phyloP scores from a whole-genome alignment of 2,329 filamentous ascomycete genomes.

The Sporothrix luriei region DNA sequence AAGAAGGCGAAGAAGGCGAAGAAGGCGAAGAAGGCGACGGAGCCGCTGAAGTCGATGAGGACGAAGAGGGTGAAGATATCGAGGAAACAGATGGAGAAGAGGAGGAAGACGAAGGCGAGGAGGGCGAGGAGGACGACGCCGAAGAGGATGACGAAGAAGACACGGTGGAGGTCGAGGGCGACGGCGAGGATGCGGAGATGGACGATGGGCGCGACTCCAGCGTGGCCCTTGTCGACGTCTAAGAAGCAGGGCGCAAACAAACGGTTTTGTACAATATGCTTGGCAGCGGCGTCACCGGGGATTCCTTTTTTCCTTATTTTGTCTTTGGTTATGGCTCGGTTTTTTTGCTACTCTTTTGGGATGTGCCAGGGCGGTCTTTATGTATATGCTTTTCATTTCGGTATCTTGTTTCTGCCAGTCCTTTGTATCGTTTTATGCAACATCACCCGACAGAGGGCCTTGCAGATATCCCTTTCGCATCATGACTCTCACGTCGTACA shows the following conservation, averaged over 20 bases:
- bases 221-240: slow-evolving; percentile 17
- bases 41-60: not conserved
- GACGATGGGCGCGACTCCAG: slow-evolving; percentile 19
- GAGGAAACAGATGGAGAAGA: slow-evolving; percentile 15
- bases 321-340: not conserved
- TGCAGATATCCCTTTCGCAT: not conserved
- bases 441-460: not conserved
- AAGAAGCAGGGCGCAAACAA: not conserved
- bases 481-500: not conserved
- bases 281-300: not conserved
- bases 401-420: not conserved
- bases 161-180: not conserved
- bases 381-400: not conserved
- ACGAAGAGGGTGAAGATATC: slow-evolving; percentile 26
- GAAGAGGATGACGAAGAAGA: slow-evolving; percentile 26
- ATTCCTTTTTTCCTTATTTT: not conserved
- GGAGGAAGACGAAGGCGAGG: slow-evolving; percentile 36
- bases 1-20: slow-evolving; percentile 23
- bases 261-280: not conserved
- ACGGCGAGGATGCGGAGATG: slow-evolving; percentile 29
- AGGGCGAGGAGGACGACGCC: slow-evolving; percentile 24
- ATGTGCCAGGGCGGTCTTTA: not conserved
- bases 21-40: not conserved
- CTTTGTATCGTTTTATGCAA: not conserved
- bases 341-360: not conserved